Evolutionary conservation across 208 protist species (phyloP).

Genomic region (Trypanosoma platydactyli): DNA sequence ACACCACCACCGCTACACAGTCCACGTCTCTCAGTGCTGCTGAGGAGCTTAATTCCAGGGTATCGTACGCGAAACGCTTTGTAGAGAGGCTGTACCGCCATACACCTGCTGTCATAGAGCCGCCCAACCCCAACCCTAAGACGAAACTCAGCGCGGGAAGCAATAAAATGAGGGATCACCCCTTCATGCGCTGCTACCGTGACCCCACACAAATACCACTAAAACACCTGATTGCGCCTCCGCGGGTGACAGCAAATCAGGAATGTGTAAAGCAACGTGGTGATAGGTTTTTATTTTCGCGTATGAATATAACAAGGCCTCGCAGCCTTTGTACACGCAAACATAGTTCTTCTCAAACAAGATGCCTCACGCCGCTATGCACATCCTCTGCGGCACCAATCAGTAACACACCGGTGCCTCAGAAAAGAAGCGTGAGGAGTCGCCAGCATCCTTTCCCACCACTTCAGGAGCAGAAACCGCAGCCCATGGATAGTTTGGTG

Average conservation of each 20-base stretch:
- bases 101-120: slow-evolving; percentile 4
- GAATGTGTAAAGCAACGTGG: background rate
- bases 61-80: slow-evolving; percentile 45
- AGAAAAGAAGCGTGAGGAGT: too few species aligned
- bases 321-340: background rate
- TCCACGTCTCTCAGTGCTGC: slow-evolving; percentile 18
- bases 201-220: background rate
- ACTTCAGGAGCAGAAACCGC: slow-evolving; percentile 1
- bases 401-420: too few species aligned
- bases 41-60: background rate
- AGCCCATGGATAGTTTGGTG: background rate
- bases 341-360: too few species aligned
- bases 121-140: background rate
- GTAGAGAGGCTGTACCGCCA: slow-evolving; percentile 49
- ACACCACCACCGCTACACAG: slow-evolving; percentile 12
- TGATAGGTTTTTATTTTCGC: background rate
- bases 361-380: too few species aligned
- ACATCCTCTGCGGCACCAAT: too few species aligned
- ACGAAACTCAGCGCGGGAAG: too few species aligned
- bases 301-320: background rate
- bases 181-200: slow-evolving; percentile 12
- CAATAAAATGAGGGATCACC: background rate
- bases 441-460: background rate
- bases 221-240: background rate
- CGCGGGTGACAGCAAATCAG: background rate